A percentile compares a stretch with the other conserved stretches of the same genome.
phyloP scores from a whole-genome alignment of 768 basidiomycete genomes.

The Lanmaoa pseudosensibilis region DNA sequence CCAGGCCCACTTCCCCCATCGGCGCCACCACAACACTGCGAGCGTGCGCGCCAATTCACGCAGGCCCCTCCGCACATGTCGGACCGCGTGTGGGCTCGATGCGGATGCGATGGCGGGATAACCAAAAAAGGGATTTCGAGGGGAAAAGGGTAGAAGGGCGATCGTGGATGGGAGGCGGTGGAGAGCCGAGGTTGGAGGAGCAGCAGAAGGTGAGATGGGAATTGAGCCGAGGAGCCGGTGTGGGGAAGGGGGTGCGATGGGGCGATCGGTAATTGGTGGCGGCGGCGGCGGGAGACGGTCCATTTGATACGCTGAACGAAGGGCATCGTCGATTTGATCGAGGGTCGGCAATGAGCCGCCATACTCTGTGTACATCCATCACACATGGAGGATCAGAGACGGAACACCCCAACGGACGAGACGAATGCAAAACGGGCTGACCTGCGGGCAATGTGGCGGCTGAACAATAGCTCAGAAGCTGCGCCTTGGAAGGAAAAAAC shows the following conservation, averaged over 20 bases:
- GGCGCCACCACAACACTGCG: slow-evolving; percentile 60
- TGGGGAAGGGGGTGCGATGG: neutral
- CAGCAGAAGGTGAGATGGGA: neutral
- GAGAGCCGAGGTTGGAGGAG: neutral
- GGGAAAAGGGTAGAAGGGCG: slow-evolving; percentile 52
- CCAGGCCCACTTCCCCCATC: slow-evolving; percentile 49
- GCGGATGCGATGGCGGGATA: slow-evolving; percentile 51
- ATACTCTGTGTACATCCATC: slow-evolving; percentile 50
- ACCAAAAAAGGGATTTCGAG: slow-evolving; percentile 72
- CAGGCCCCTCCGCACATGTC: slow-evolving; percentile 65
- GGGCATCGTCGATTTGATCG: slow-evolving; percentile 50
- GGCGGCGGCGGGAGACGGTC: slow-evolving; percentile 9
- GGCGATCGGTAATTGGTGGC: neutral
- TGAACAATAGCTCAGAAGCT: slow-evolving; percentile 57
- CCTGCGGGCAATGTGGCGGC: slow-evolving; percentile 55
- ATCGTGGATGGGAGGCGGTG: slow-evolving; percentile 12
- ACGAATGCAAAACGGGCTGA: neutral
- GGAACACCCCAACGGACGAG: neutral
- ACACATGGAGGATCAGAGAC: slow-evolving; percentile 18
- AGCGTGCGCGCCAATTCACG: slow-evolving; percentile 68
- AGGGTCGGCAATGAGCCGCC: slow-evolving; percentile 61
- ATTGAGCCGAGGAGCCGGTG: neutral
- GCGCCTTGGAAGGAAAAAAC: slow-evolving; percentile 59
- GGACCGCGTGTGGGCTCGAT: slow-evolving; percentile 41
- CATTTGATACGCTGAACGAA: slow-evolving; percentile 23